Percentiles rank a stretch among this genome's conserved stretches.
Conservation (phyloP, 2,329 filamentous ascomycete species). For the Colletotrichum limetticola region DNA sequence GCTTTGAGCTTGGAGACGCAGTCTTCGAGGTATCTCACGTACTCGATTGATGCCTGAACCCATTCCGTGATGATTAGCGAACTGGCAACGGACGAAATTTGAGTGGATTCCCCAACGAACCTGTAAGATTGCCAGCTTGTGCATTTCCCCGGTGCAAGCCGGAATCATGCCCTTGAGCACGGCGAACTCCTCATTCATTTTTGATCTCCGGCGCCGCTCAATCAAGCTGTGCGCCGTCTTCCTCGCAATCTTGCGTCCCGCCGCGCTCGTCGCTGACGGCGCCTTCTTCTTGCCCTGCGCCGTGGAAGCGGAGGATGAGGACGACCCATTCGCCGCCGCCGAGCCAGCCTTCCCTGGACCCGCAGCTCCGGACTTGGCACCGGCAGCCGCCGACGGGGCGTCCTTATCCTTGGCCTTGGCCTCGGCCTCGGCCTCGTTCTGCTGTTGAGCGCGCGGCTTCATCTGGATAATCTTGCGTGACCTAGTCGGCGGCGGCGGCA, state of each 20-base stretch:
- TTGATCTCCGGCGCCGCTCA: slow-evolving; percentile 87
- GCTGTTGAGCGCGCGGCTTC: slow-evolving; percentile 72
- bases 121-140: slow-evolving; percentile 95
- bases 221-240: slow-evolving; percentile 98
- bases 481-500: slow-evolving; percentile 91
- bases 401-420: neutral
- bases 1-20: slow-evolving; percentile 85
- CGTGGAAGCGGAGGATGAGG: slow-evolving; percentile 29
- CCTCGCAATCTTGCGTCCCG: slow-evolving; percentile 92
- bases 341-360: slow-evolving; percentile 25
- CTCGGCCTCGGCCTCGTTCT: slow-evolving; percentile 41
- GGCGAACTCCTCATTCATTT: slow-evolving; percentile 99
- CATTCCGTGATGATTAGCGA: too few species aligned
- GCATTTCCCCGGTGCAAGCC: slow-evolving; percentile 96
- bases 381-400: slow-evolving; percentile 32
- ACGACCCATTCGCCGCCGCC: slow-evolving; percentile 36
- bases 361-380: slow-evolving; percentile 15
- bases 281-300: slow-evolving; percentile 76
- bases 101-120: slow-evolving; percentile 58
- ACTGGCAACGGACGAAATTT: neutral
- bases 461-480: slow-evolving; percentile 98
- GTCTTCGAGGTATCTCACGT: slow-evolving; percentile 91
- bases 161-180: slow-evolving; percentile 96
- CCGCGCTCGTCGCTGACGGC: slow-evolving; percentile 79
- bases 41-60: slow-evolving; percentile 89